Conservation (phyloP, 179 eudicot species). For the Amaranthus tricolor region DNA sequence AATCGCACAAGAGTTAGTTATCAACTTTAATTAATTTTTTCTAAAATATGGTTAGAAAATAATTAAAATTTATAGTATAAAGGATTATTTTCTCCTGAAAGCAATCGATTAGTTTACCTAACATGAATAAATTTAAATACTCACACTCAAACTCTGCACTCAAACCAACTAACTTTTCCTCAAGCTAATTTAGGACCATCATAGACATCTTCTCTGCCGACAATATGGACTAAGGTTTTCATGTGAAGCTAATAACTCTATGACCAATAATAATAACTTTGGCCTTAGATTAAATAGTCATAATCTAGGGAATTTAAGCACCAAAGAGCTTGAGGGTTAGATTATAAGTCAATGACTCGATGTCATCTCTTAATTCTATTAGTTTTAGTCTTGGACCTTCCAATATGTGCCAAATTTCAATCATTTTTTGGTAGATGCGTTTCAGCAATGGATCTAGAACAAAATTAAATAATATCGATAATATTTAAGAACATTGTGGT, state of each 20-base stretch:
- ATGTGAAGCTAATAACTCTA: neutral
- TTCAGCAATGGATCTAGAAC: too few relatives aligned
- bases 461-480: too few relatives aligned
- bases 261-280: neutral
- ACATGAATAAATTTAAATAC: too few relatives aligned
- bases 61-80: too few relatives aligned
- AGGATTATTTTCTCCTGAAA: too few relatives aligned
- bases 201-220: constrained; percentile 6
- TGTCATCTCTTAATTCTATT: neutral
- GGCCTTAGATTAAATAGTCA: neutral
- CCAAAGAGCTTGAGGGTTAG: neutral
- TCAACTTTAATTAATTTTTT: too few relatives aligned
- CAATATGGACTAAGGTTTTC: neutral
- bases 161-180: neutral
- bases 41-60: too few relatives aligned
- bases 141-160: too few relatives aligned
- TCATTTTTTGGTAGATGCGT: too few relatives aligned
- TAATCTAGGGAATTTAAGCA: neutral
- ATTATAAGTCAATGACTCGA: neutral
- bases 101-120: too few relatives aligned
- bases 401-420: neutral
- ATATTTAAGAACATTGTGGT: too few relatives aligned
- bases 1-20: too few relatives aligned
- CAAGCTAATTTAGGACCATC: neutral
- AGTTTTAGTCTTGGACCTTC: neutral